Percentiles rank a stretch among this genome's conserved stretches.
These are phyloP conservation scores for Onygena corvina DNA, from an alignment of 2,329 filamentous ascomycete genomes.

Conservation along the genomic window DNA sequence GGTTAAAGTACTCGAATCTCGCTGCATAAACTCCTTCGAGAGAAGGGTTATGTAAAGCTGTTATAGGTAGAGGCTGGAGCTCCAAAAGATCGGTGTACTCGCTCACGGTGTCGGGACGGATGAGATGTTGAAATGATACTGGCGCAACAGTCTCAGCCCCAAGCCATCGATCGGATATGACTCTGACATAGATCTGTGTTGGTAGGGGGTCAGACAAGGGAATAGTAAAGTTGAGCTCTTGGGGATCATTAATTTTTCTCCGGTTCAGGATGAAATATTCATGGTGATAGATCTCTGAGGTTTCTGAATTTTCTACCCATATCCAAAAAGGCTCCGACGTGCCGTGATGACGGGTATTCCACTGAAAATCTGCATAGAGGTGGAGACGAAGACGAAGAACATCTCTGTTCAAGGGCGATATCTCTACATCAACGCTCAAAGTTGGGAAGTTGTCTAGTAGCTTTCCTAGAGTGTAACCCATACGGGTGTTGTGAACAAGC, in stretches of 20 bases:
- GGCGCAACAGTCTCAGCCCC: slow-evolving; percentile 92
- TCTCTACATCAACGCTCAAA: slow-evolving; percentile 79
- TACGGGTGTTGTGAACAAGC: slow-evolving; percentile 79
- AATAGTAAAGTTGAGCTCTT: slow-evolving; percentile 96
- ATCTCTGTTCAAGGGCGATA: slow-evolving; percentile 87
- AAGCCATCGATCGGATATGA: slow-evolving; percentile 90
- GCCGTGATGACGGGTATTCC: slow-evolving; percentile 90
- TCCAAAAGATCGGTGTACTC: slow-evolving; percentile 91
- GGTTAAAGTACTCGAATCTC: slow-evolving; percentile 93
- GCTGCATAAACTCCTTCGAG: slow-evolving; percentile 80
- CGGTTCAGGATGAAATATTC: slow-evolving; percentile 90
- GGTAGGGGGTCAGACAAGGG: slow-evolving; percentile 86
- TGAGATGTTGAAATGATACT: slow-evolving; percentile 94
- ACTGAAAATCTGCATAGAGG: slow-evolving; percentile 78
- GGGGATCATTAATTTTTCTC: slow-evolving; percentile 85
- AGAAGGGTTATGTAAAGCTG: slow-evolving; percentile 72
- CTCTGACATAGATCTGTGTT: slow-evolving; percentile 88
- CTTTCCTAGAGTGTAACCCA: slow-evolving; percentile 69
- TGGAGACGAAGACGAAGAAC: slow-evolving; percentile 82
- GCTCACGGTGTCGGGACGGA: slow-evolving; percentile 92
- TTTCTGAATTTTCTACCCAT: slow-evolving; percentile 98
- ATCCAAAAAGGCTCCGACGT: slow-evolving; percentile 95
- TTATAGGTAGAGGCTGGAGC: slow-evolving; percentile 76
- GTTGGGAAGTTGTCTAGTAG: slow-evolving; percentile 87
- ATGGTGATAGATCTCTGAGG: slow-evolving; percentile 92